Evolutionary conservation across 805 yeast species (phyloP), one percentile per base, ranked within the genome.

Genomic region (Zygosaccharomyces kombuchaensis): DNA sequence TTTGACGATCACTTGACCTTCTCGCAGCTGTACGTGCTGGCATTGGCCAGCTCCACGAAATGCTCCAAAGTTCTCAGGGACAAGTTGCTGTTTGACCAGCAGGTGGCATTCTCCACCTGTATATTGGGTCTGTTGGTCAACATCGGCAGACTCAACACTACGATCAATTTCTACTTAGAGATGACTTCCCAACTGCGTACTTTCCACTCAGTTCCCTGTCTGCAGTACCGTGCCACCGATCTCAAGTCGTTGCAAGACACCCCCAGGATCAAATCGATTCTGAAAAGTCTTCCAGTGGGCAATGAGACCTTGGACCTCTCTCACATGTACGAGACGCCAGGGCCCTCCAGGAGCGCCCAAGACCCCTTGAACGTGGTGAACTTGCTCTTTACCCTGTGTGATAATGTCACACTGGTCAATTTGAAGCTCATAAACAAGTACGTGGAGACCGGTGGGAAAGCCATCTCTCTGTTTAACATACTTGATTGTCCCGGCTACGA

Each of bases 121-220:
- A 80, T 87, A 74, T 82, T 88, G 29, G 88, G 96, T 53, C 67
- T 91, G 31, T 71, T 91, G 49, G 97, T 91, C 13, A 91, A 91
- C 60, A 80, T 90, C 44, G 98, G 98, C 8, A 74, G 97, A 51
- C 80, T 91, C 81, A 91, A 91, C 69, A 91, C 99, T 2, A 91
- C 98, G 2, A 82, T 91, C 43, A 91, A 91, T 67, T 85, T 91
- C 61, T 96, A 88, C 46, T 87, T 95, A 17, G 97, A 89, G 59
- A 91, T 91, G 98, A 83, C 88, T 56, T 87, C 96, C 0, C 91
- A 89, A 54, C 73, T 91, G 51, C 75, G 99, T 58, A 90, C 97
- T 0, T 91, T 86, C 62, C 97, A 91, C 67, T 85, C 96, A 9
- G 87, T 91, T 27, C 99, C 99, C 0, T 80, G 89, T 9, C 71